Evolutionary conservation across 2,329 filamentous ascomycete genomes (phyloP), one percentile per base, ranked within the genome.

Genomic region (Penicillium italicum): DNA sequence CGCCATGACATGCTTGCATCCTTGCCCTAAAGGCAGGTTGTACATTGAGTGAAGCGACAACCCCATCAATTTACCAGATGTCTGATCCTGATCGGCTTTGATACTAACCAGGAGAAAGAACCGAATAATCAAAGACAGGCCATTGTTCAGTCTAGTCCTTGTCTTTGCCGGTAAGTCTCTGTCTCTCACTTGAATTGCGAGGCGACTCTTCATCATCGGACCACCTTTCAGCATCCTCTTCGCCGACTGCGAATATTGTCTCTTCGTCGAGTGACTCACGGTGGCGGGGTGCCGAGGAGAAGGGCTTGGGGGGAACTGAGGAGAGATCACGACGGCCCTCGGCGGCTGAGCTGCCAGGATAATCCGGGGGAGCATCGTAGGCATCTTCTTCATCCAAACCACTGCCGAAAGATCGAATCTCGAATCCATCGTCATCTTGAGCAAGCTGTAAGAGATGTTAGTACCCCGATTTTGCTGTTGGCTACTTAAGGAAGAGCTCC

Each of bases 401-500:
- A 63, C 90, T 89, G 49, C 90, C 91, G 59, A 99, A 88, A 54
- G 94, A 94, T 46, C 89, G 89, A 71, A 99, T 95, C 71, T 97
- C 94, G 72, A 99, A 99, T 34, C 94, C 94, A 69, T 97, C 93
- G 66, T 99, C 94, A 67, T 99, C 94, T 82, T 97, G 94, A 3
- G 94, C 93, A 69, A 99, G 88, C 84, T 87, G 59, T 38, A 46
- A 8, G 20, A 16, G 5, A 11, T 30, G 59, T 80, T 54, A 79
- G 72, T 56, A 61, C 45, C 12, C 1, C 44, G 26, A 47, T 22
- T 33, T 8, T 42, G 37, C 22, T 12, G 10, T 11, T 37, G 18
- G 5, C 22, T 46, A 6, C 31, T 11, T 12, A 26, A 41, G 28
- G 26, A 53, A 36, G 20, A 36, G 54, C 16, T 34, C 24, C 77